Conservation (phyloP, 257 asterid species). For the Lycium barbarum region DNA sequence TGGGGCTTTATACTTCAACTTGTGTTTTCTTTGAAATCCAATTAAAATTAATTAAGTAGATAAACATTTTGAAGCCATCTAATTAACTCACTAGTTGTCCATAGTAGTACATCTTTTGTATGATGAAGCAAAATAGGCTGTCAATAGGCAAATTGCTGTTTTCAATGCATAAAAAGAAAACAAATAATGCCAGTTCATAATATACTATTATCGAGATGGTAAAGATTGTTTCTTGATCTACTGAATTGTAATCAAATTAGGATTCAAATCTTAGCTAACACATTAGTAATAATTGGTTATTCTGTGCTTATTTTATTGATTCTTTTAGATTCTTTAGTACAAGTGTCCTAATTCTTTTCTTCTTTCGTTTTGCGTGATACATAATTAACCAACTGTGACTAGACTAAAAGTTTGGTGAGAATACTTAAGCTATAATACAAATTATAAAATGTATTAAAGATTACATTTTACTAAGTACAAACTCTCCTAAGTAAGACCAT, state of each 20-base stretch:
- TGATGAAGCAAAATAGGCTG: not conserved
- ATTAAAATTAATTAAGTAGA: not conserved
- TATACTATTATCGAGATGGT: not conserved
- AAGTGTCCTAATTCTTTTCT: not conserved
- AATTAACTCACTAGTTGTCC: constrained; percentile 13
- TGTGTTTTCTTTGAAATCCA: not conserved
- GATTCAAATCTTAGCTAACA: not conserved
- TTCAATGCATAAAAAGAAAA: not conserved
- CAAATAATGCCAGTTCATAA: not conserved
- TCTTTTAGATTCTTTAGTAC: not conserved
- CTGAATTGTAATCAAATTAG: not conserved
- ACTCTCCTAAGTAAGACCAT: too few species aligned
- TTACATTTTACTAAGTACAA: too few species aligned
- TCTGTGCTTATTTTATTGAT: not conserved
- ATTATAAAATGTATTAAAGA: too few species aligned
- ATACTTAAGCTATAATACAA: not conserved
- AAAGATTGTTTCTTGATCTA: too few species aligned
- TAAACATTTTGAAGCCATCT: not conserved
- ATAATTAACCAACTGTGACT: not conserved
- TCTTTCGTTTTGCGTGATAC: not conserved
- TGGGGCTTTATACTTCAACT: not conserved
- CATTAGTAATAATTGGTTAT: too few species aligned
- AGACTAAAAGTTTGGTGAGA: not conserved
- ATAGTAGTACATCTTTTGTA: not conserved
- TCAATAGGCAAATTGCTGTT: not conserved